These are phyloP conservation scores for Panicum miliaceum DNA, from an alignment of 176 grass and related monocot species.

Conservation along the genomic window DNA sequence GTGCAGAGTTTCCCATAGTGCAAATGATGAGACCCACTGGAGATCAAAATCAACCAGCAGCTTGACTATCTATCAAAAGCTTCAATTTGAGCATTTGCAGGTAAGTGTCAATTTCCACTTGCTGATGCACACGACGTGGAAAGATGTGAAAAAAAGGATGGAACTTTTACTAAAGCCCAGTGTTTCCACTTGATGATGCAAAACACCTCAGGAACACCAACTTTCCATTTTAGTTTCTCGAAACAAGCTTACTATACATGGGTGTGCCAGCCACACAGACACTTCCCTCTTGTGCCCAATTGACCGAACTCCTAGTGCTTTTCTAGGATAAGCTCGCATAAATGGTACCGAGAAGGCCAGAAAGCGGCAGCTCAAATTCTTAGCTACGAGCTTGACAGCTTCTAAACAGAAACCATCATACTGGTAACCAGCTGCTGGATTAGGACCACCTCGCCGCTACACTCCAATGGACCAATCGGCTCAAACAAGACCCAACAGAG, in stretches of 20 bases:
- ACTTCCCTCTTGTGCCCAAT: not conserved
- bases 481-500: not conserved
- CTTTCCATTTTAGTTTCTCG: not conserved
- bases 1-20: not conserved
- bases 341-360: not conserved
- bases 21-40: not conserved
- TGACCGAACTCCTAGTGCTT: not conserved
- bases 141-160: not conserved
- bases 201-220: not conserved
- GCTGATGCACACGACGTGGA: not conserved
- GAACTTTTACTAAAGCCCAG: not conserved
- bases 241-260: not conserved
- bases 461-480: not conserved
- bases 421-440: not conserved
- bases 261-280: not conserved
- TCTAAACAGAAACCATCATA: not conserved
- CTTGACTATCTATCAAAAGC: not conserved
- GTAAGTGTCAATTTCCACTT: not conserved
- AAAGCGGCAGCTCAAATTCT: not conserved
- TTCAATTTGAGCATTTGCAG: not conserved
- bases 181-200: not conserved
- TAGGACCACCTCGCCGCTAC: not conserved
- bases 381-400: not conserved
- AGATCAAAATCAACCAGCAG: not conserved
- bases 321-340: not conserved